Evolutionary conservation across 495 filamentous ascomycete species (phyloP).

Genomic region (Penicillium coffeae): DNA sequence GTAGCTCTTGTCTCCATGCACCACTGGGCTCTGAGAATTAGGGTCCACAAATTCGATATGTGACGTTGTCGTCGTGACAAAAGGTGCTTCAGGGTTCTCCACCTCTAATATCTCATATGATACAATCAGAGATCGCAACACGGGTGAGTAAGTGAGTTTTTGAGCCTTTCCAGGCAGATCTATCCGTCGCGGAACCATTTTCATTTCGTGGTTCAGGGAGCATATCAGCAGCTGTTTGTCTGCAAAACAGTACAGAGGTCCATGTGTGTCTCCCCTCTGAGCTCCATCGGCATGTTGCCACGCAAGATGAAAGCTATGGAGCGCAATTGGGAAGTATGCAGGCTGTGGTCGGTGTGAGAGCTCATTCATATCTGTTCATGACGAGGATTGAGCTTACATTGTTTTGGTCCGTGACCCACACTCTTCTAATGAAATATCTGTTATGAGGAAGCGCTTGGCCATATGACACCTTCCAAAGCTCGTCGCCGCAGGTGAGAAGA

Average conservation of each 20-base stretch:
- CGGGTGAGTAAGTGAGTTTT: constrained; percentile 39
- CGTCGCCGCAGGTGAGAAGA: constrained; percentile 36
- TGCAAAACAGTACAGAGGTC: constrained; percentile 41
- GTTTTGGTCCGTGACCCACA: constrained; percentile 46
- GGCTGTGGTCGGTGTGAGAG: constrained; percentile 21
- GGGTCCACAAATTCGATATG: constrained; percentile 43
- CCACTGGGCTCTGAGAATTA: constrained; percentile 28
- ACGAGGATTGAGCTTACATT: constrained; percentile 28
- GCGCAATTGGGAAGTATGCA: constrained; percentile 34
- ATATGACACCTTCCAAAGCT: constrained; percentile 39
- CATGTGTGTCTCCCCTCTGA: not conserved
- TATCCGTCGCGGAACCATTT: constrained; percentile 42
- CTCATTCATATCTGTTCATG: not conserved
- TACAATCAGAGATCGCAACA: constrained; percentile 39
- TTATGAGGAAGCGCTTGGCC: constrained; percentile 12
- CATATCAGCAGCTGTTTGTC: constrained; percentile 40
- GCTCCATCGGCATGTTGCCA: constrained; percentile 1
- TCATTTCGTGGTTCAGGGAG: constrained; percentile 28
- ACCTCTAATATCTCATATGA: constrained; percentile 29
- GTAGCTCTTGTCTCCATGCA: constrained; percentile 2
- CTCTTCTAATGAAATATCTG: constrained; percentile 27
- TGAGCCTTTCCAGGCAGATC: constrained; percentile 38
- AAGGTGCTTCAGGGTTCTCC: constrained; percentile 19
- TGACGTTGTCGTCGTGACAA: constrained; percentile 25
- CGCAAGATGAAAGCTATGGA: constrained; percentile 33